Evolutionary conservation across 768 basidiomycete genomes (phyloP), one percentile per base, ranked within the genome.

Genomic region (Russula olivacea): DNA sequence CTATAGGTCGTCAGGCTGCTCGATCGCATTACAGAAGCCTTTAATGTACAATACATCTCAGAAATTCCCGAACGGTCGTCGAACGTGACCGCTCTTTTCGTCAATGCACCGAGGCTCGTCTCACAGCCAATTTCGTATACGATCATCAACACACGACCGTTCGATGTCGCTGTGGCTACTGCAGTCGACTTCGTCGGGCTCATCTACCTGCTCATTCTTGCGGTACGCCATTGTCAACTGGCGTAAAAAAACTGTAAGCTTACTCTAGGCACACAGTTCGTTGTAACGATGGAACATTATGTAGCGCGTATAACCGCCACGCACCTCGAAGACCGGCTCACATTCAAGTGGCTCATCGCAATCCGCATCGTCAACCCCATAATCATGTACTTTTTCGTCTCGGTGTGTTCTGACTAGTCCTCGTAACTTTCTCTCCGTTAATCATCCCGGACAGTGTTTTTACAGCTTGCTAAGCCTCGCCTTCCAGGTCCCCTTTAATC

Each of bases 381-480:
- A 23, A 64, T 68, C 32, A 68, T 76, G 9, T 82, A 83, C 62
- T 78, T 80, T 63, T 41, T 67, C 38, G 8, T 70, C 28, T 71
- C 68, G 5, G 68, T 69, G 55, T 28, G 70, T 59, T 12, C 17
- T 9, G 19, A 34, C 14, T 47, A 21, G 36, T 23, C 15, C 21
- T 6, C 5, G 19, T 15, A 17, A 15, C n/a, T 1, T 40, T 34
- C 30, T 58, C n/a, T 25, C 51, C 32, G n/a, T 51, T 60, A 23
- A 65, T 45, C 15, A 36, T 21, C 6, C 23, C 5, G 28, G 57
- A 19, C 60, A 85, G 81, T 72, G 83, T 19, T 78, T 84, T 68
- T 86, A 83, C 69, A 76, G 82, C n/a, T 72, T 87, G 14, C 68
- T 87, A 21, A 84, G 79, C 68, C 67, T 81, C 40, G 86, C 83